These are phyloP conservation scores for Veloboletus limbatus DNA, from an alignment of 1,284 basidiomycete species.

Conservation along the genomic window DNA sequence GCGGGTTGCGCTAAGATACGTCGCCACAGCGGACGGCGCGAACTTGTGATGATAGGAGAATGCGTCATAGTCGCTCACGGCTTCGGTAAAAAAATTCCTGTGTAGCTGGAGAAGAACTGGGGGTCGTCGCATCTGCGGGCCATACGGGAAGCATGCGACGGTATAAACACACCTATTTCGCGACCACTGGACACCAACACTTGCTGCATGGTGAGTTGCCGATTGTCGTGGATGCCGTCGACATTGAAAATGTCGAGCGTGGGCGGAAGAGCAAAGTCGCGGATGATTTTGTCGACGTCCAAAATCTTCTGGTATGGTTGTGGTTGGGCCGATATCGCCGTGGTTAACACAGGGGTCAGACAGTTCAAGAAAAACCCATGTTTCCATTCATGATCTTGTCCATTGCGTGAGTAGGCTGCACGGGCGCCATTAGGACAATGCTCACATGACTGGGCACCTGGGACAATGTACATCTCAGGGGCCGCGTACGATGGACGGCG, in stretches of 20 bases:
- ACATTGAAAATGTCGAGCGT: conserved; percentile 49
- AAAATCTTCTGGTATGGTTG: conserved; percentile 56
- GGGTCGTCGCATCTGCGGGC: conserved; percentile 8
- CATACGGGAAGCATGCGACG: conserved; percentile 3
- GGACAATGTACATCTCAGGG: conserved; percentile 53
- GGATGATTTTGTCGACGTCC: conserved; percentile 57
- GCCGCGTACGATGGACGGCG: conserved; percentile 60
- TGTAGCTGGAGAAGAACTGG: conserved; percentile 71
- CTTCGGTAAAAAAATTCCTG: conserved; percentile 70
- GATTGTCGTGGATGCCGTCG: conserved; percentile 39
- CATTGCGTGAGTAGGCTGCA: conserved; percentile 12
- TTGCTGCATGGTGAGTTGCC: conserved; percentile 65
- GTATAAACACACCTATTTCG: conserved; percentile 56
- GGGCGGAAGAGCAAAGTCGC: conserved; percentile 58
- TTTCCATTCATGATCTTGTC: conserved; percentile 72
- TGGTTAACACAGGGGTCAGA: conserved; percentile 63
- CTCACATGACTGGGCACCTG: conserved; percentile 66
- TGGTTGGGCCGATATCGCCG: conserved; percentile 58
- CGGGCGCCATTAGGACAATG: conserved; percentile 13
- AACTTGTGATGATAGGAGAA: conserved; percentile 65
- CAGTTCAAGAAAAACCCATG: conserved; percentile 65
- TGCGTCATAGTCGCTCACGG: conserved; percentile 55
- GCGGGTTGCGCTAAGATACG: conserved; percentile 61
- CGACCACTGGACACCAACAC: conserved; percentile 63
- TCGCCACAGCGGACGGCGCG: conserved; percentile 70